These are phyloP conservation scores for Rhamnella rubrinervis DNA, from an alignment of 331 rosid genomes.

Conservation along the genomic window DNA sequence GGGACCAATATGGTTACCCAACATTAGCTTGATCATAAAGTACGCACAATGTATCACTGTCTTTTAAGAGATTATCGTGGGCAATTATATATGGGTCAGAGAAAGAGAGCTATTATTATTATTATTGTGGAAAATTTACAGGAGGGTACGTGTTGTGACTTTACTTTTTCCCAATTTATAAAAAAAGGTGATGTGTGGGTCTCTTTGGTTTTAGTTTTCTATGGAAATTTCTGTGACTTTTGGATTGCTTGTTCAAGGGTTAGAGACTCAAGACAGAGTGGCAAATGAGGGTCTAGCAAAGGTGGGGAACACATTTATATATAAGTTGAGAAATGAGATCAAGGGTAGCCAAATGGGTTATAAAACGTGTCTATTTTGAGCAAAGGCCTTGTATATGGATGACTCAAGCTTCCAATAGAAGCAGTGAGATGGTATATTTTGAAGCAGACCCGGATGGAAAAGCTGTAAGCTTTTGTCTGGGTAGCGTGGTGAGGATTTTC, in stretches of 20 bases:
- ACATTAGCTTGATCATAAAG: conserved; percentile 8
- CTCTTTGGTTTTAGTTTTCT: conserved; percentile 8
- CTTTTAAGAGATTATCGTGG: background rate
- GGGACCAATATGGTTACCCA: conserved; percentile 25
- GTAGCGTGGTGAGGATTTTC: background rate
- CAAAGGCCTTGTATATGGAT: conserved; percentile 10
- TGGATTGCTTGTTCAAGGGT: conserved; percentile 15
- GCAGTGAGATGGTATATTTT: conserved; percentile 20
- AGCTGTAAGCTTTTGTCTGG: conserved; percentile 12
- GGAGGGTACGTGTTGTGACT: background rate
- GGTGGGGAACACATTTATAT: conserved; percentile 30
- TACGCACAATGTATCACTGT: conserved; percentile 16
- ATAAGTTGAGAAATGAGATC: conserved; percentile 15
- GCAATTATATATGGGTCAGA: background rate
- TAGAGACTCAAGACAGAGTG: conserved; percentile 1
- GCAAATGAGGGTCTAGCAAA: conserved; percentile 1
- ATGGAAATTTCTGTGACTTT: conserved; percentile 4
- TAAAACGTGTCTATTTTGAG: conserved; percentile 11
- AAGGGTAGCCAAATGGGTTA: conserved; percentile 2
- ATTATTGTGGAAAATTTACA: conserved; percentile 12
- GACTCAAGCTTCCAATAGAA: conserved; percentile 37
- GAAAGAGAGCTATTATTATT: no score
- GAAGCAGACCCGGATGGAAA: conserved; percentile 5
- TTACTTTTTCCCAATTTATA: background rate
- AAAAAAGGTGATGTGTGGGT: conserved; percentile 10